Base-by-base conservation (phyloP, 2,329 filamentous ascomycete species). In the Chaetomiaceae sp. region DNA sequence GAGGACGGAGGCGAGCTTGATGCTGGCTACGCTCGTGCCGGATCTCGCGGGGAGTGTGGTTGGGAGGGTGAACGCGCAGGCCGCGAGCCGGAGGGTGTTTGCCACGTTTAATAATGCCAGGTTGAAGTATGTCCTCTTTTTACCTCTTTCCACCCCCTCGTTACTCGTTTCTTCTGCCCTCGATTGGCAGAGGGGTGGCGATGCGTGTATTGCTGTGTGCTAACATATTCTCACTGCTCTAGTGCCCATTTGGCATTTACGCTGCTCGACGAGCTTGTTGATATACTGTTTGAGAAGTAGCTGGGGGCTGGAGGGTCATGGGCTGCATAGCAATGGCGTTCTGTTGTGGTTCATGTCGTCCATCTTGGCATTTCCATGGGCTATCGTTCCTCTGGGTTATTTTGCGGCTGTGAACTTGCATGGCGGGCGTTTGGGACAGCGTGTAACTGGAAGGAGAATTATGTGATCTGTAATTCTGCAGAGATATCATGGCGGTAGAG, bases 21-120 rank as follows among this genome's bases (percentile, higher is more conserved):
- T 97, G 73, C 74, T 98, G 39, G 88, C 86, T 9, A 95, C 89
- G 9, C 75, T 98, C 40, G 75, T 98, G 17, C 93, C 93, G 2
- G 93, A 98, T 64, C 63, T 98, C 47, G 91, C 88, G 8, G 89
- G 85, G 7, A 95, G 86, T 66, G 94, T 98, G 6, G 94, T 98
- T 14, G 93, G 93, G 4, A 79, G 89, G 59, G 79, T 84, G 35
- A 98, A 98, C 69, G 93, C 94, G 14, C 86, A 94, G 63, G 85
- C 84, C 46, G 93, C 93, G 18, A 90, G 89, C 53, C 78, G 91
- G 56, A 85, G 90, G 59, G 79, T 97, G 38, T 88, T 94, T 70
- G 90, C 89, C 9, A 89, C 87, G 37, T 72, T 97, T 56, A 98
- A 98, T 65, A 98, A 97, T 67, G 76, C 81, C 48, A 76, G 88